Percentiles rank a stretch among this genome's conserved stretches.
phyloP scores from a whole-genome alignment of 768 basidiomycete genomes.

The Auricularia sp. region DNA sequence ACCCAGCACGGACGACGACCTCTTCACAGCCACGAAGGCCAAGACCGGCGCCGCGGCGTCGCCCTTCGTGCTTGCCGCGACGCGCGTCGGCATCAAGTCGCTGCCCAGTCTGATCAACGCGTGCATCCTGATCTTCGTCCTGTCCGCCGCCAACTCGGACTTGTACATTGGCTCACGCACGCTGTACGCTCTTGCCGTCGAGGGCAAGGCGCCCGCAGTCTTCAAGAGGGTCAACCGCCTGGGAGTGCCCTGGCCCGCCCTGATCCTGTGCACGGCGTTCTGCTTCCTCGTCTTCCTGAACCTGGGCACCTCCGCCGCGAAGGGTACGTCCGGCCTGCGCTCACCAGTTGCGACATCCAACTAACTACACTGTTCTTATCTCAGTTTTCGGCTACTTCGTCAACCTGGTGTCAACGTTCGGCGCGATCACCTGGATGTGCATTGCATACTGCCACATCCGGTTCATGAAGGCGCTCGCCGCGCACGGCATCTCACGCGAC shows the following conservation, averaged over 20 bases:
- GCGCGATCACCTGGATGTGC: slow-evolving; percentile 31
- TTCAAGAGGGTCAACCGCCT: slow-evolving; percentile 27
- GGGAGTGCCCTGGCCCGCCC: slow-evolving; percentile 27
- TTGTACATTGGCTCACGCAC: slow-evolving; percentile 43
- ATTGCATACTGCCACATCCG: slow-evolving; percentile 53
- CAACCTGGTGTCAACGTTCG: slow-evolving; percentile 32
- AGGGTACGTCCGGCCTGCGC: slow-evolving; percentile 28
- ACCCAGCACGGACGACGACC: slow-evolving; percentile 42
- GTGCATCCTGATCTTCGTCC: slow-evolving; percentile 53
- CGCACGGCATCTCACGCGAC: slow-evolving; percentile 32
- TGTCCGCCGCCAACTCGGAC: slow-evolving; percentile 46
- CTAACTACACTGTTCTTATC: not conserved
- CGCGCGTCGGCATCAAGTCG: slow-evolving; percentile 44
- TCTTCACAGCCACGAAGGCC: slow-evolving; percentile 32
- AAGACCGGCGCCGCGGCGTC: slow-evolving; percentile 46
- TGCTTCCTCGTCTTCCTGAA: slow-evolving; percentile 52
- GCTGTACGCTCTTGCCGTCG: slow-evolving; percentile 37
- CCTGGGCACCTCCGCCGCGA: slow-evolving; percentile 38
- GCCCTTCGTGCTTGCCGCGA: slow-evolving; percentile 49
- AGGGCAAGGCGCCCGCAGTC: slow-evolving; percentile 37
- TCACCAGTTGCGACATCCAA: not conserved
- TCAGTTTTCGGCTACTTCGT: slow-evolving; percentile 30
- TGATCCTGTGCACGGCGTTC: slow-evolving; percentile 45
- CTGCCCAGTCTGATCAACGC: slow-evolving; percentile 58
- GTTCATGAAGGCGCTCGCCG: slow-evolving; percentile 40